These are phyloP conservation scores for Teratosphaeria pseudoeucalypti DNA, from an alignment of 2,329 filamentous ascomycete genomes.

Conservation along the genomic window DNA sequence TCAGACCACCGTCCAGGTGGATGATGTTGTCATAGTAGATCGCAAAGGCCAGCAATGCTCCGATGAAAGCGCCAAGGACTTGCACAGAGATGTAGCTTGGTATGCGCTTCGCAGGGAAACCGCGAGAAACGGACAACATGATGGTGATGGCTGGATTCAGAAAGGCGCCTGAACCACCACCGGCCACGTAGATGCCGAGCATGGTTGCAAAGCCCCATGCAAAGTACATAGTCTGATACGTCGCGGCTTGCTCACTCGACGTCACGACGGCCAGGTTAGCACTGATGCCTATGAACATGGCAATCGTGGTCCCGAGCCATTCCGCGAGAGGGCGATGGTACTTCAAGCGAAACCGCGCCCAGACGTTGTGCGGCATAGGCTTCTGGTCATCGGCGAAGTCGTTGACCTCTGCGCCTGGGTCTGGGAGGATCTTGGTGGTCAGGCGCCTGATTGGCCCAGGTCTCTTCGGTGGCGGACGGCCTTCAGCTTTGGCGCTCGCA, in stretches of 20 bases:
- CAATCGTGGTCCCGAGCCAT: slow-evolving; percentile 34
- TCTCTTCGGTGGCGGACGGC: background rate
- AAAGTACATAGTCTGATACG: slow-evolving; percentile 14
- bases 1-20: slow-evolving; percentile 11
- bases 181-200: slow-evolving; percentile 31
- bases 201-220: slow-evolving; percentile 47
- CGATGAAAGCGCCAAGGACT: slow-evolving; percentile 43
- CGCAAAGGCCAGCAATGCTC: slow-evolving; percentile 37
- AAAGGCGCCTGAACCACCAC: slow-evolving; percentile 1
- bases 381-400: background rate
- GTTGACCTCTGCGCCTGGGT: background rate
- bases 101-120: slow-evolving; percentile 43
- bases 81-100: slow-evolving; percentile 43
- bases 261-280: slow-evolving; percentile 29
- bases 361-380: background rate
- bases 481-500: background rate
- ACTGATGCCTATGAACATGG: slow-evolving; percentile 14
- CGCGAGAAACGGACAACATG: slow-evolving; percentile 35
- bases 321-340: slow-evolving; percentile 44
- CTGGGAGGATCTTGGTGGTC: background rate
- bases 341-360: background rate
- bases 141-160: slow-evolving; percentile 40
- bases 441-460: background rate
- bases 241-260: slow-evolving; percentile 22
- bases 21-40: slow-evolving; percentile 31